phyloP scores from a whole-genome alignment of 2,329 filamentous ascomycete species.

The Trichoderma sp. region DNA sequence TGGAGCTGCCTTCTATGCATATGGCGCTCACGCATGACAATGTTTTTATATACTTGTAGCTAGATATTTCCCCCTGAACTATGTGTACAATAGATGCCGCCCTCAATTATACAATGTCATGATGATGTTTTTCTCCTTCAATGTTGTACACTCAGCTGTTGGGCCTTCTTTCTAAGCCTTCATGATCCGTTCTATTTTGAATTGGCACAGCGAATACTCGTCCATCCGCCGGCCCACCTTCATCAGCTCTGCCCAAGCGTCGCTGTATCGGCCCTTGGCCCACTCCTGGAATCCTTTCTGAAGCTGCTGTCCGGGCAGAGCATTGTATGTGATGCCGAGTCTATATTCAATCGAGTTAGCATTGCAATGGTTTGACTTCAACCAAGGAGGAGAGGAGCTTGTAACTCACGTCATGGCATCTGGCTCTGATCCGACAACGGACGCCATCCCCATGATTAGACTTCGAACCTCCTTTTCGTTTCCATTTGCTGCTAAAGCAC shows the following conservation, averaged over 20 bases:
- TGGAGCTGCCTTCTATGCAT: background rate
- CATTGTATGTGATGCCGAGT: conserved; percentile 75
- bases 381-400: background rate
- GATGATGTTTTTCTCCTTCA: conserved; percentile 30
- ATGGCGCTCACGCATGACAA: conserved; percentile 5
- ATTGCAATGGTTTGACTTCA: background rate
- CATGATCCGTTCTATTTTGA: conserved; percentile 52
- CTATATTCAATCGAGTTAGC: conserved; percentile 48
- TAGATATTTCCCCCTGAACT: conserved; percentile 10
- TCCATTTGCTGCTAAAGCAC: conserved; percentile 72
- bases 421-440: conserved; percentile 66
- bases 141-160: conserved; percentile 37
- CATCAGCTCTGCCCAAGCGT: conserved; percentile 68
- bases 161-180: conserved; percentile 43
- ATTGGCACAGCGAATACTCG: conserved; percentile 49
- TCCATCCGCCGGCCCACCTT: conserved; percentile 51
- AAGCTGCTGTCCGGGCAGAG: conserved; percentile 63
- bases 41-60: background rate
- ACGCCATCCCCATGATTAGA: conserved; percentile 67
- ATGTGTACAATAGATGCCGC: conserved; percentile 42
- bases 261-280: conserved; percentile 68
- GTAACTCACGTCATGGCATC: conserved; percentile 70
- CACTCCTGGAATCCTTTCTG: conserved; percentile 74
- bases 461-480: conserved; percentile 67
- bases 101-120: conserved; percentile 36